Percentiles rank a stretch among this genome's conserved stretches.
These are phyloP conservation scores for Hordeum marinum DNA, from an alignment of 176 grass and related monocot genomes.

Conservation along the genomic window DNA sequence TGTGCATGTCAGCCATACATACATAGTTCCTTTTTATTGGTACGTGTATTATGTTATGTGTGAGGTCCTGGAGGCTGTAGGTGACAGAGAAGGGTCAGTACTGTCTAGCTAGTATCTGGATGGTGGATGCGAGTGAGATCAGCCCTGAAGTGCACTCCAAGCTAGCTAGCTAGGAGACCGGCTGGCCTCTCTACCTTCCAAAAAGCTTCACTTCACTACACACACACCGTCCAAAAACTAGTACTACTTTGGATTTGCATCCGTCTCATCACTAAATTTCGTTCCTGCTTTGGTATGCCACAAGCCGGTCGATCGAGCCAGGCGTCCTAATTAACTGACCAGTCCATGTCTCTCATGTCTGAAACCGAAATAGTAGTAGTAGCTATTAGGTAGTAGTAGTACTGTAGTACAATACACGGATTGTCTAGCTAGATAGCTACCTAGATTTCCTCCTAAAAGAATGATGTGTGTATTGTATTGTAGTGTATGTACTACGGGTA, in stretches of 20 bases:
- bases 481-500: not conserved
- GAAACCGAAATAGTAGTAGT: not conserved
- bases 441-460: not conserved
- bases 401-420: not conserved
- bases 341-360: slow-evolving; percentile 4
- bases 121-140: slow-evolving; percentile 45
- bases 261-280: not conserved
- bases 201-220: slow-evolving; percentile 20
- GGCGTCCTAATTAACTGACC: no score
- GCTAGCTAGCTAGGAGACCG: slow-evolving; percentile 45
- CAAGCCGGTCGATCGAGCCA: not conserved
- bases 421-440: not conserved
- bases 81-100: slow-evolving; percentile 4
- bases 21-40: not conserved
- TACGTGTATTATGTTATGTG: not conserved
- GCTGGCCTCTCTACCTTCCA: slow-evolving; percentile 38
- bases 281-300: slow-evolving; percentile 29
- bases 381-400: not conserved
- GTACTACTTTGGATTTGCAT: not conserved
- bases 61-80: not conserved
- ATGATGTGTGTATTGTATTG: not conserved
- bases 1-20: not conserved
- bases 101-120: not conserved
- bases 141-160: slow-evolving; percentile 96
- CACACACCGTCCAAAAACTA: slow-evolving; percentile 18